Base-by-base conservation (phyloP, 2,329 filamentous ascomycete species). In the Colletotrichum cereale region DNA sequence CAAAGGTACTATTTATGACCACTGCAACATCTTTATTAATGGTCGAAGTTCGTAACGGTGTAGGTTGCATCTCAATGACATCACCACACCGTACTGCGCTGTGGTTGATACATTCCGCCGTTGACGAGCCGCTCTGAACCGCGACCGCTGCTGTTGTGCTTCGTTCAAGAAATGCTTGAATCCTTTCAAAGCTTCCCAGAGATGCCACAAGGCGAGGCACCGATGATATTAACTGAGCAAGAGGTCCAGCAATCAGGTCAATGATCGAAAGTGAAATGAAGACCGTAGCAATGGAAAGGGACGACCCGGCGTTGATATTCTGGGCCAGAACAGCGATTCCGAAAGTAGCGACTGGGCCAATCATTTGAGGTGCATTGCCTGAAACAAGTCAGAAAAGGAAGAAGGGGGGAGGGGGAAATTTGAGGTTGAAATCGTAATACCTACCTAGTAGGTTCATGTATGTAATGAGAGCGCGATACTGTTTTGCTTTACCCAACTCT, bases 231-330 rank as follows among this genome's bases (percentile, higher is more conserved):
- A 78, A 67, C 0, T 71, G 65, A 3, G 73, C 68, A 10, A 78
- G 26, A 2, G 76, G 76, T 14, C 42, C 69, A 3, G 73, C 58
- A 16, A 78, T 73, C 11, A 78, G 50, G 1, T 50, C 65, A 21
- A 78, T 77, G 24, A 78, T 75, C 16, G 75, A 72, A 2, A 78
- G 65, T 1, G 77, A 76, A 0, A 76, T 76, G 61, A 78, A 78
- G 18, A 73, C 73, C 0, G 61, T 62, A 14, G 68, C 66, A 14
- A 65, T 63, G 8, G 62, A 71, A 14, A 73, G 57, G 18, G 62
- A 50, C 6, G 44, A 12, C 26, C 61, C 31, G 2, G 63, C 67
- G 16, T 53, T 61, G 38, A 65, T 38, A 6, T 24, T 66, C 16
- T 66, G 44, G 0, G 68, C 67, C 3, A 67, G 65, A 7, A 77